Percentiles rank a stretch among this genome's conserved stretches.
Evolutionary conservation across 441 rosid genomes (phyloP).

Genomic region (Euphorbia schlechtendalii): DNA sequence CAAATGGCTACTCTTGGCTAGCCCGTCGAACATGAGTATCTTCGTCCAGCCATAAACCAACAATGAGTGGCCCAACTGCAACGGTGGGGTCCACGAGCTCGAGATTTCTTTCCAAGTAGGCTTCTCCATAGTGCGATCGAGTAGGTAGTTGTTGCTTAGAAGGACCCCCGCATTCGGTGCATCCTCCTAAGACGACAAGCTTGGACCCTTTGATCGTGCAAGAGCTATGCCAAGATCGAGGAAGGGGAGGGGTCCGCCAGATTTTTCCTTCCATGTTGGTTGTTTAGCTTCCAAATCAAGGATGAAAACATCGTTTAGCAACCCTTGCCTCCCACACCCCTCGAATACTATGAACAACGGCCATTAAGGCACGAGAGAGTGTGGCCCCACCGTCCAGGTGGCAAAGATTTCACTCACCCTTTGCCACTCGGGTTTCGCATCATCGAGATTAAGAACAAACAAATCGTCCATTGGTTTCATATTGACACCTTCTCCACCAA

Average conservation of each 20-base stretch:
- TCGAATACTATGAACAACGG: conserved; percentile 80
- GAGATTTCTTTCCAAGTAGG: conserved; percentile 80
- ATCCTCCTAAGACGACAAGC: conserved; percentile 79
- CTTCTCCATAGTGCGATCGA: conserved; percentile 65
- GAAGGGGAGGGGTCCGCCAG: conserved; percentile 77
- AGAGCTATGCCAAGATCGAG: conserved; percentile 94
- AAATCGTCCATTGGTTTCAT: conserved; percentile 95
- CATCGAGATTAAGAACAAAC: conserved; percentile 79
- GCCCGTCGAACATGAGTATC: conserved; percentile 83
- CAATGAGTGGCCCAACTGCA: conserved; percentile 74
- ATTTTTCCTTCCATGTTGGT: conserved; percentile 81
- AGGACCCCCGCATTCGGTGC: conserved; percentile 93
- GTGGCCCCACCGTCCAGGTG: conserved; percentile 95
- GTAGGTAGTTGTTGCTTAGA: conserved; percentile 60
- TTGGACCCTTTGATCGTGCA: conserved; percentile 79
- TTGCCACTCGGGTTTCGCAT: conserved; percentile 66
- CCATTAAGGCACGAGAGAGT: conserved; percentile 74
- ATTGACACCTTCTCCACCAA: conserved; percentile 89
- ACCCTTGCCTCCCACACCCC: conserved; percentile 78
- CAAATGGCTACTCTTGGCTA: conserved; percentile 78
- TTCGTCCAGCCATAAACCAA: conserved; percentile 66
- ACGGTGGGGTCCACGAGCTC: conserved; percentile 77
- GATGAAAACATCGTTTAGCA: conserved; percentile 76
- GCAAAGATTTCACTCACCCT: conserved; percentile 62
- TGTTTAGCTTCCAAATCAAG: conserved; percentile 82